Percentiles rank a stretch among this genome's conserved stretches.
phyloP scores from a whole-genome alignment of 2,329 filamentous ascomycete genomes.

The Aspergillus oerlinghausenensis region DNA sequence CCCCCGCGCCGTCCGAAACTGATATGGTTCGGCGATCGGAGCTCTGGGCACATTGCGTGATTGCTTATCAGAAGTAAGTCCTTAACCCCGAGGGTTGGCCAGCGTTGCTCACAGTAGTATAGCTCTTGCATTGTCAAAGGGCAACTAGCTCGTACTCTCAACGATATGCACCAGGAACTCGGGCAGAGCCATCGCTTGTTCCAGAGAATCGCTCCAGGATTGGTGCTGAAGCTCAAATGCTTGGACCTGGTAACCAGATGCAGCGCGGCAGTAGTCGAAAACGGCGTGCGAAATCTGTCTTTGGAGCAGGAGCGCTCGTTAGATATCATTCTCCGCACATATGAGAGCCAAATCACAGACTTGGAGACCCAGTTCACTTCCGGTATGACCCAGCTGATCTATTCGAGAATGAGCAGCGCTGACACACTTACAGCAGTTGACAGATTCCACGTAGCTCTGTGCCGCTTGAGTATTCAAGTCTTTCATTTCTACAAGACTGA shows the following conservation, averaged over 20 bases:
- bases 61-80: conserved; percentile 37
- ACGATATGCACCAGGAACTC: conserved; percentile 34
- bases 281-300: conserved; percentile 36
- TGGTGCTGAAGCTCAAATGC: conserved; percentile 36
- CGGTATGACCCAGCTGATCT: conserved; percentile 17
- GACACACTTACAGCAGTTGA: conserved; percentile 24
- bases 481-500: conserved; percentile 36
- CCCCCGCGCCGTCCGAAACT: conserved; percentile 26
- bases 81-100: neutral
- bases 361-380: conserved; percentile 30
- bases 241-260: conserved; percentile 35
- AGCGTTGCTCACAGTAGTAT: neutral
- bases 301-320: conserved; percentile 36
- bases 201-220: conserved; percentile 28
- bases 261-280: conserved; percentile 32
- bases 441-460: conserved; percentile 24
- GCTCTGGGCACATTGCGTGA: conserved; percentile 38
- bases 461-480: conserved; percentile 30
- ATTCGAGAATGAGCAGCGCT: neutral
- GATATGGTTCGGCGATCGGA: conserved; percentile 36
- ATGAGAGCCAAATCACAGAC: conserved; percentile 33
- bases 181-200: conserved; percentile 30
- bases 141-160: conserved; percentile 30
- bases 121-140: conserved; percentile 38
- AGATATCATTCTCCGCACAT: conserved; percentile 33